Conservation (phyloP, 768 basidiomycete genomes). For the Kockovaella imperatae region DNA sequence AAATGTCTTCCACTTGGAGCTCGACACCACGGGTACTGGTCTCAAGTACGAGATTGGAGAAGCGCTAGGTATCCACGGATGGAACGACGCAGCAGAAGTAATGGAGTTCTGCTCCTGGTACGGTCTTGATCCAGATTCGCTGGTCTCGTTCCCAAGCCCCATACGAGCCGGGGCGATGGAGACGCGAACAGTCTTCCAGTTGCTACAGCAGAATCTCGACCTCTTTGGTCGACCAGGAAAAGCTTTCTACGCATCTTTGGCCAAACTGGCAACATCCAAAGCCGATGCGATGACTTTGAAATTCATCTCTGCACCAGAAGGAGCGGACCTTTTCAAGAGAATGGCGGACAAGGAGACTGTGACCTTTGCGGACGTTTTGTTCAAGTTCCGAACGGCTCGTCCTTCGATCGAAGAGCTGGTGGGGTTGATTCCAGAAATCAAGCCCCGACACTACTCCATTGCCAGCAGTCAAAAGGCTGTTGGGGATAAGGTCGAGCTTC, state of each 20-base stretch:
- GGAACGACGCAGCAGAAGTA: conserved; percentile 88
- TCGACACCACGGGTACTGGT: conserved; percentile 82
- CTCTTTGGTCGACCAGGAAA: conserved; percentile 93
- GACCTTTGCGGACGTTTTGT: conserved; percentile 79
- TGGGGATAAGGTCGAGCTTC: conserved; percentile 84
- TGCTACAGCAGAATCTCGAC: conserved; percentile 92
- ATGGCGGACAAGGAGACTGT: conserved; percentile 89
- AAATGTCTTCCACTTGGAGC: conserved; percentile 98
- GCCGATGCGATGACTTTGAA: conserved; percentile 71
- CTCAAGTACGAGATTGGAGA: conserved; percentile 94
- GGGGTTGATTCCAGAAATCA: conserved; percentile 85
- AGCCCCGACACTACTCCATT: conserved; percentile 96
- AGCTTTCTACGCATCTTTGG: conserved; percentile 84
- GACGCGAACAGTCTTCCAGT: conserved; percentile 89
- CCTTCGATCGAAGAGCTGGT: conserved; percentile 79
- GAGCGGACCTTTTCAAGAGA: conserved; percentile 87
- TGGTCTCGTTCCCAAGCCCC: conserved; percentile 73
- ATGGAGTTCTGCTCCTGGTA: conserved; percentile 86
- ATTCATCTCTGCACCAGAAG: conserved; percentile 91
- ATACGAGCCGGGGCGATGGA: conserved; percentile 58
- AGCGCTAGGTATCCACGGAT: conserved; percentile 92
- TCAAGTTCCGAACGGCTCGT: conserved; percentile 64
- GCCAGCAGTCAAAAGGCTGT: conserved; percentile 92
- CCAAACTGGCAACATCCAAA: conserved; percentile 60
- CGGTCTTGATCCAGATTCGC: conserved; percentile 66